phyloP scores from a whole-genome alignment of 2,329 filamentous ascomycete species.

The Trichophyton benhamiae region DNA sequence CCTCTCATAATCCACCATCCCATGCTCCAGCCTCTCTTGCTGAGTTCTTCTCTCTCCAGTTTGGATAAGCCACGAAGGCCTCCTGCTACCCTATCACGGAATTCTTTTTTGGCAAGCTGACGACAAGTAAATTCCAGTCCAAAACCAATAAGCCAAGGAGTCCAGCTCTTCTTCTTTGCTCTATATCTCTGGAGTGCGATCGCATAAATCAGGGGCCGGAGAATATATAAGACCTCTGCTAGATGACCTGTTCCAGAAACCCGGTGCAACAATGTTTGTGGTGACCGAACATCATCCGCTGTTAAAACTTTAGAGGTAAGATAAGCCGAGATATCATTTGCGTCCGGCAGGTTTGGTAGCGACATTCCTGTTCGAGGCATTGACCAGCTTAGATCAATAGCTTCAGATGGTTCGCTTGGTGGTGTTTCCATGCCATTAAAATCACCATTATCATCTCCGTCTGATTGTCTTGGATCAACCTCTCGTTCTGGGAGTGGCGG shows the following conservation, averaged over 20 bases:
- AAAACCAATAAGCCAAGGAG: slow-evolving; percentile 79
- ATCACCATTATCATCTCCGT: slow-evolving; percentile 41
- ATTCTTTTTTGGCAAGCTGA: slow-evolving; percentile 62
- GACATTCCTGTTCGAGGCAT: slow-evolving; percentile 92
- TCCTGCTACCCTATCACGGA: slow-evolving; percentile 51
- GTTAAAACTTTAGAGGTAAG: slow-evolving; percentile 82
- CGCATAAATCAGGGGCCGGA: slow-evolving; percentile 79
- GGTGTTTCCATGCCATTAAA: slow-evolving; percentile 38
- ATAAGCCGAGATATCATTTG: slow-evolving; percentile 73
- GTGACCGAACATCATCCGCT: slow-evolving; percentile 91
- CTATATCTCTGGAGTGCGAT: slow-evolving; percentile 63
- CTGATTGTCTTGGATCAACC: slow-evolving; percentile 51
- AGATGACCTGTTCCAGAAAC: slow-evolving; percentile 59
- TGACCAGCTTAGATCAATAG: slow-evolving; percentile 51
- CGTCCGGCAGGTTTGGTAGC: slow-evolving; percentile 68
- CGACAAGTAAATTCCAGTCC: slow-evolving; percentile 76
- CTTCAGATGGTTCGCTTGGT: slow-evolving; percentile 27
- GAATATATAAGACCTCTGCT: slow-evolving; percentile 82
- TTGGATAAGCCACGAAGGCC: slow-evolving; percentile 66
- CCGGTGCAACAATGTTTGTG: slow-evolving; percentile 71
- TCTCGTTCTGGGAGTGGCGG: slow-evolving; percentile 81
- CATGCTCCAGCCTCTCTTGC: slow-evolving; percentile 76
- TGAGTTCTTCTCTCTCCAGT: slow-evolving; percentile 81
- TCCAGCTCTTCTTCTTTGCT: slow-evolving; percentile 67
- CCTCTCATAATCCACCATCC: slow-evolving; percentile 95